Percentiles rank a stretch among this genome's conserved stretches.
phyloP scores from a whole-genome alignment of 139 green algal genomes.

The Eudorina sp. region DNA sequence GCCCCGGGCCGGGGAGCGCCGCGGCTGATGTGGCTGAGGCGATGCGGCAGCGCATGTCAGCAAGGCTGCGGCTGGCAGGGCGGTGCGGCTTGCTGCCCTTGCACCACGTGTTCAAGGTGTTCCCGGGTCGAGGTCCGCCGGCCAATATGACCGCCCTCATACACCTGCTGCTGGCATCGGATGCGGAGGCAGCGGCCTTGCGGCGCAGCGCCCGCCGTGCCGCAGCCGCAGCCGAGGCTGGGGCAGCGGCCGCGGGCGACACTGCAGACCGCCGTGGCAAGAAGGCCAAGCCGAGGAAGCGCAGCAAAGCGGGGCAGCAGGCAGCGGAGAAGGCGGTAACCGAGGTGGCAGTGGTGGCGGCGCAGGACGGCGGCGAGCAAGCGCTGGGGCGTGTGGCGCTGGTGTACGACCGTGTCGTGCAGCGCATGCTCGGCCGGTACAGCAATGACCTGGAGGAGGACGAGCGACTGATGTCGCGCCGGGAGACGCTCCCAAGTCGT shows the following conservation, averaged over 20 bases:
- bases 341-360: background rate
- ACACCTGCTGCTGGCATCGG: background rate
- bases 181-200: background rate
- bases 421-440: conserved; percentile 55
- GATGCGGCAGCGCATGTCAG: background rate
- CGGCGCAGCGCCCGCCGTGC: background rate
- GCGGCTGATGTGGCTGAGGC: background rate
- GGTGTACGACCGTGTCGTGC: conserved; percentile 12
- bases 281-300: background rate
- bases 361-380: background rate
- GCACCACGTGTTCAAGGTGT: conserved; percentile 57
- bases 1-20: background rate
- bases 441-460: conserved; percentile 50
- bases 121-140: background rate
- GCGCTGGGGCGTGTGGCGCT: background rate
- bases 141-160: conserved; percentile 1
- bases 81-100: conserved; percentile 46
- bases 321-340: background rate
- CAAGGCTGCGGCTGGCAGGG: conserved; percentile 1
- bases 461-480: conserved; percentile 29
- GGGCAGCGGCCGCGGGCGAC: background rate
- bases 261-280: background rate
- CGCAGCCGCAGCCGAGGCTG: background rate
- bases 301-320: background rate
- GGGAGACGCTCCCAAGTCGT: background rate